Evolutionary conservation across 129 eudicot genomes (phyloP), one percentile per base, ranked within the genome.

Genomic region (Pulicaria dysenterica): DNA sequence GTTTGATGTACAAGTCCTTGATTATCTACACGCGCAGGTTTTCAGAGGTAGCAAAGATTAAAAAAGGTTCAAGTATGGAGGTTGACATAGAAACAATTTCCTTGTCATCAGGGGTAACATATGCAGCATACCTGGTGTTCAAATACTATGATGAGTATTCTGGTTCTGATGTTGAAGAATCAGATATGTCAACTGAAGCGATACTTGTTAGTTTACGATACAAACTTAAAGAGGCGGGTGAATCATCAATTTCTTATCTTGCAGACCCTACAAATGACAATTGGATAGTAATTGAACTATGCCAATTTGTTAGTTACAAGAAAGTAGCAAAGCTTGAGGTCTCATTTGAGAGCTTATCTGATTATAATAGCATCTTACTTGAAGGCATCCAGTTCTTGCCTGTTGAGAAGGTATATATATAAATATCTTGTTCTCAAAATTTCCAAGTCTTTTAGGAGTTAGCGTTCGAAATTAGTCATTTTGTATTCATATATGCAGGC

Each of bases 381-480:
- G 76, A 71, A 71, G 76, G 76, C 53, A 57, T 57, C 37, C 67
- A 44, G 57, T 71, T 71, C 76, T 14, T 71, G 57, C 76, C 76
- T 12, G 43, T 71, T 7, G 77, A 72, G 46, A 34, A 58, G 58
- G 68, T 72, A 24, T 24, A 24, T 24, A 24, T 24, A 24, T 24
- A 45, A 44, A 8, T 45, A 43, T 57, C 46, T 7, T 6, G 41
- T 43, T 43, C 58, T 45, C 67, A 54, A 39, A 8, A 51, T 39
- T 3, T 6, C 4, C 39, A 4, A 3, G 9, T 36, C 31, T 24
- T 24, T 24, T 24, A 0, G 31, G 31, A 24, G 31, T 24, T 9
- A 37, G 4, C 6, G n/a, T 40, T 19, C 45, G 17, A 6, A n/a
- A 65, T 65, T 9, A 17, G 1, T n/a, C 42, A 57, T 70, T 24